Evolutionary conservation across 1,284 basidiomycete species (phyloP).

Genomic region (Calocybe gambosa): DNA sequence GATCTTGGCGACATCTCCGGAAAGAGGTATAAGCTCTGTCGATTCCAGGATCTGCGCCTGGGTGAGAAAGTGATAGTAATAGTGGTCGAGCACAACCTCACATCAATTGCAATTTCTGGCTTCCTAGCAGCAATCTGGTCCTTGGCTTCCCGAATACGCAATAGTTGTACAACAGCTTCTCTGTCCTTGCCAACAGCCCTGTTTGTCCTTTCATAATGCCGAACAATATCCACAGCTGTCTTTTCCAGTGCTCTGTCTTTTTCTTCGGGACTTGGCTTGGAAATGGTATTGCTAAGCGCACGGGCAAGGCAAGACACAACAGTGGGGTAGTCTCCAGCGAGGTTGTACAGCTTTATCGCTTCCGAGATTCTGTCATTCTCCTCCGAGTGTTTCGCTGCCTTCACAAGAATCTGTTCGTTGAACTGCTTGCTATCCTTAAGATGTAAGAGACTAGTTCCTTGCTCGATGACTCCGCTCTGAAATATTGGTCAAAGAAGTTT

Average conservation of each 20-base stretch:
- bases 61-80: background rate
- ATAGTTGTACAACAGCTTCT: slow-evolving; percentile 71
- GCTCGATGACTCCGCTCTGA: slow-evolving; percentile 84
- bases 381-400: slow-evolving; percentile 72
- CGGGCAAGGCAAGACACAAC: slow-evolving; percentile 87
- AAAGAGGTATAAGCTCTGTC: slow-evolving; percentile 86
- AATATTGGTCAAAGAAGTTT: background rate
- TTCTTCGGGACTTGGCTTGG: slow-evolving; percentile 64
- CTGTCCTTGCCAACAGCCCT: slow-evolving; percentile 70
- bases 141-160: slow-evolving; percentile 81
- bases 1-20: slow-evolving; percentile 81
- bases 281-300: slow-evolving; percentile 82
- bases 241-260: slow-evolving; percentile 67
- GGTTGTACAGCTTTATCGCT: slow-evolving; percentile 93
- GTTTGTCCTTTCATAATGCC: slow-evolving; percentile 82
- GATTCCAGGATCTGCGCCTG: slow-evolving; percentile 71
- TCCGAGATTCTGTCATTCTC: slow-evolving; percentile 80
- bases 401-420: slow-evolving; percentile 78
- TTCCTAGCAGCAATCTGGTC: slow-evolving; percentile 70
- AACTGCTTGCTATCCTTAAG: slow-evolving; percentile 70
- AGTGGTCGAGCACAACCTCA: slow-evolving; percentile 35
- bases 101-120: slow-evolving; percentile 77
- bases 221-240: slow-evolving; percentile 79
- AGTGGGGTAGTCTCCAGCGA: slow-evolving; percentile 86
- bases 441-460: slow-evolving; percentile 72